phyloP scores from a whole-genome alignment of 352 stramenopile genomes.

The Peronosclerospora sorghi region DNA sequence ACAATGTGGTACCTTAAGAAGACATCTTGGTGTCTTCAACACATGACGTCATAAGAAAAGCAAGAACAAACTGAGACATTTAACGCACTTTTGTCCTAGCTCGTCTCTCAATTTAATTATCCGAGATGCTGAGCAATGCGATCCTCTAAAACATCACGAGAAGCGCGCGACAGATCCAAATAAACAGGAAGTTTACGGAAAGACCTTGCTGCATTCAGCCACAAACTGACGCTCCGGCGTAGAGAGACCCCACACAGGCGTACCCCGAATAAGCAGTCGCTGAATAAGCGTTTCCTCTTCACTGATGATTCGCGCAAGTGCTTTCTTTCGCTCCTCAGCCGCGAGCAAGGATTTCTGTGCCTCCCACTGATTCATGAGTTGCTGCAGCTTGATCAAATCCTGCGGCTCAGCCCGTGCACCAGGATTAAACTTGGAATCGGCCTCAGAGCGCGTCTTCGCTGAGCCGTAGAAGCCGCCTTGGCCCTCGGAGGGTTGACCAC shows the following conservation, averaged over 20 bases:
- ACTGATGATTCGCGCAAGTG: conserved; percentile 29
- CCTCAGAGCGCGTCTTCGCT: conserved; percentile 66
- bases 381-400: conserved; percentile 43
- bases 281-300: conserved; percentile 41
- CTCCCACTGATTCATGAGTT: conserved; percentile 53
- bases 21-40: too few relatives aligned
- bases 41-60: too few relatives aligned
- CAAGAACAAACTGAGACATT: too few relatives aligned
- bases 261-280: conserved; percentile 57
- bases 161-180: too few relatives aligned
- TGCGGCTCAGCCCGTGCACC: conserved; percentile 52
- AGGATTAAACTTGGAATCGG: conserved; percentile 45
- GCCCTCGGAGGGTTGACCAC: conserved; percentile 79
- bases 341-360: conserved; percentile 24
- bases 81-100: too few relatives aligned
- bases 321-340: conserved; percentile 29
- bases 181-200: too few relatives aligned
- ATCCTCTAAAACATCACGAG: too few relatives aligned
- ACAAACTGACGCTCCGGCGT: conserved; percentile 66
- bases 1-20: too few relatives aligned
- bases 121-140: too few relatives aligned
- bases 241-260: conserved; percentile 67
- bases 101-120: too few relatives aligned
- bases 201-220: conserved; percentile 33
- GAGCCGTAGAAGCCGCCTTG: conserved; percentile 88